These are phyloP conservation scores for Apiotrichum mycotoxinovorans DNA, from an alignment of 1,284 basidiomycete species.

Conservation along the genomic window DNA sequence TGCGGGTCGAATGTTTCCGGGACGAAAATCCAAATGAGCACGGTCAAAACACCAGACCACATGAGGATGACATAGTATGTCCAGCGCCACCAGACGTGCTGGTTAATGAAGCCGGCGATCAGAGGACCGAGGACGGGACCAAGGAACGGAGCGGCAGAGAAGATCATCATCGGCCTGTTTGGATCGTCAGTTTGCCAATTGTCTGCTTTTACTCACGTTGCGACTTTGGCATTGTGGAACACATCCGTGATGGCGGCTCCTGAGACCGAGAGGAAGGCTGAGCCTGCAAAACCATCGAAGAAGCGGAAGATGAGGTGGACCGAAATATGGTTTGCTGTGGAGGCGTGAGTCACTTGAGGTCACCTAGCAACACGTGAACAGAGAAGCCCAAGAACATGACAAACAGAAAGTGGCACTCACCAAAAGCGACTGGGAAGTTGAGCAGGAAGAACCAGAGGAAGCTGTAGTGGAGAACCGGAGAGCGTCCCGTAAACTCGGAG, in stretches of 20 bases:
- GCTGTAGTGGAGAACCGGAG: slow-evolving; percentile 28
- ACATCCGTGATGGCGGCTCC: slow-evolving; percentile 75
- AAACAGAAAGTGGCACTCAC: slow-evolving; percentile 4
- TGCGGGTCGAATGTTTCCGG: slow-evolving; percentile 73
- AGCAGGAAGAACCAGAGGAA: slow-evolving; percentile 49
- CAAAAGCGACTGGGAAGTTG: slow-evolving; percentile 65
- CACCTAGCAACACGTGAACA: neutral
- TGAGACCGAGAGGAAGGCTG: slow-evolving; percentile 73
- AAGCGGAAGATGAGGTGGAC: slow-evolving; percentile 68
- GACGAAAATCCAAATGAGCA: slow-evolving; percentile 54
- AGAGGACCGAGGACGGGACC: slow-evolving; percentile 63
- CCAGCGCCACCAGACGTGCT: slow-evolving; percentile 67
- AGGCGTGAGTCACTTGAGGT: too few species aligned
- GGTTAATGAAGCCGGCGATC: slow-evolving; percentile 53
- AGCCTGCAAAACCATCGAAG: slow-evolving; percentile 61
- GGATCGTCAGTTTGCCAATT: neutral
- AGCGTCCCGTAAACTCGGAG: slow-evolving; percentile 59
- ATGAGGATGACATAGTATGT: slow-evolving; percentile 67
- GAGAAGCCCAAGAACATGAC: neutral
- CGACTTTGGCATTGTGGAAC: slow-evolving; percentile 62
- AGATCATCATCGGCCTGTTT: slow-evolving; percentile 70
- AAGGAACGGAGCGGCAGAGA: slow-evolving; percentile 66
- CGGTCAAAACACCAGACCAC: slow-evolving; percentile 50
- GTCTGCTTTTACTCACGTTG: slow-evolving; percentile 54
- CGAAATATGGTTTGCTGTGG: slow-evolving; percentile 33